These are phyloP conservation scores for Pichia sp. DNA, from an alignment of 1,139 yeast genomes.

Conservation along the genomic window DNA sequence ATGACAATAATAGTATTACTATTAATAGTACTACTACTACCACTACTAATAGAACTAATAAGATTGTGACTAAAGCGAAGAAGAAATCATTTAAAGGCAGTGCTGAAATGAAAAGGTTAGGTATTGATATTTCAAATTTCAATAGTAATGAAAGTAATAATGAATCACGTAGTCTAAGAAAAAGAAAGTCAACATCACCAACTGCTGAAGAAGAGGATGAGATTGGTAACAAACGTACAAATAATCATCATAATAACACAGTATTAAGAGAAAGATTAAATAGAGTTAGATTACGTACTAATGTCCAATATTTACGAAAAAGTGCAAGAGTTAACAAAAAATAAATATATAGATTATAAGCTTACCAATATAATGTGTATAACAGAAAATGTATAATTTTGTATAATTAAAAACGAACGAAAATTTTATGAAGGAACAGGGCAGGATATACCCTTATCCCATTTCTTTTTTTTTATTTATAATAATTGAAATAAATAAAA, in stretches of 20 bases:
- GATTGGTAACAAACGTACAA: not conserved
- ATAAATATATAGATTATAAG: not conserved
- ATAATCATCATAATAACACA: not conserved
- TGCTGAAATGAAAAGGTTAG: conserved; percentile 4
- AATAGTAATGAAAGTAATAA: not conserved
- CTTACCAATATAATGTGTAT: too few relatives aligned
- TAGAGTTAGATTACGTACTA: conserved; percentile 11
- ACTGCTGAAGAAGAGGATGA: not conserved
- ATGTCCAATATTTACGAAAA: conserved; percentile 9
- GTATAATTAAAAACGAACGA: too few relatives aligned
- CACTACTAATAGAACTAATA: too few relatives aligned
- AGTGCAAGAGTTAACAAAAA: conserved; percentile 1
- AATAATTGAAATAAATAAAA: not conserved
- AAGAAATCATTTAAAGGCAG: conserved; percentile 1
- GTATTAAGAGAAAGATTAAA: conserved; percentile 11
- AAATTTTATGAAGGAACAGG: not conserved
- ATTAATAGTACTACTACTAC: not conserved
- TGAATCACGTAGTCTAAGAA: conserved; percentile 2
- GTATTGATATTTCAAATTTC: conserved; percentile 9
- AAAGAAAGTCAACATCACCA: conserved; percentile 2
- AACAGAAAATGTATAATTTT: too few relatives aligned
- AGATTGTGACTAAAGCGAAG: not conserved
- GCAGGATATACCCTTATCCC: too few relatives aligned
- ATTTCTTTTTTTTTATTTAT: too few relatives aligned
- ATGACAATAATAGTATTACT: not conserved